phyloP scores from a whole-genome alignment of 768 basidiomycete genomes.

The Chalciporus piperatus region DNA sequence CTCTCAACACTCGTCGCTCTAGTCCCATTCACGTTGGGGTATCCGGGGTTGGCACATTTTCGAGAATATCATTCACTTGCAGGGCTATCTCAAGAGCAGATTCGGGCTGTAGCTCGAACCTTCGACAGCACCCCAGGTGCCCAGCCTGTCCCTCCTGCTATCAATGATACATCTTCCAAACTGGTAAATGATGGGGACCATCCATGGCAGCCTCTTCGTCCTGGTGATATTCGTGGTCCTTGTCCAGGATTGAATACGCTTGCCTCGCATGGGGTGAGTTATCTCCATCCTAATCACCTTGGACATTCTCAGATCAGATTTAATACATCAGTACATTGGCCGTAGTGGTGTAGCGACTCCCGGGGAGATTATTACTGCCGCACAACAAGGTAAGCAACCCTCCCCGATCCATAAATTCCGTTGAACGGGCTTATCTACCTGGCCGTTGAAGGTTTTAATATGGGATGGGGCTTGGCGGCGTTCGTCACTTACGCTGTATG shows the following conservation, averaged over 20 bases:
- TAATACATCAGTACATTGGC: conserved; percentile 14
- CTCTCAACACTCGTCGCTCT: conserved; percentile 2
- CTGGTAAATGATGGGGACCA: conserved; percentile 18
- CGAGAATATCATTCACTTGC: conserved; percentile 21
- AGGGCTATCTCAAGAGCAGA: conserved; percentile 15
- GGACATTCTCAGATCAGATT: not conserved
- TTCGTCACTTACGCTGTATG: conserved; percentile 25
- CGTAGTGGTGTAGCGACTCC: conserved; percentile 19
- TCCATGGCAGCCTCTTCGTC: conserved; percentile 10
- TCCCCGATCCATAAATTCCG: too few species aligned
- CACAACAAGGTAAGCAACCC: conserved; percentile 16
- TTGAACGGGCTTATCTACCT: not conserved
- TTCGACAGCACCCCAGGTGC: conserved; percentile 22
- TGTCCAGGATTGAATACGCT: conserved; percentile 26
- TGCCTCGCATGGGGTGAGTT: conserved; percentile 25
- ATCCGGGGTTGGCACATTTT: conserved; percentile 14
- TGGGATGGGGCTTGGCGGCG: conserved; percentile 20
- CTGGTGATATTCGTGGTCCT: conserved; percentile 26
- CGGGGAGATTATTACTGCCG: conserved; percentile 22
- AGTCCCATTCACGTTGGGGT: conserved; percentile 8
- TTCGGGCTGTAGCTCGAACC: conserved; percentile 9
- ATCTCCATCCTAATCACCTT: not conserved
- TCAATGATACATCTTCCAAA: conserved; percentile 25
- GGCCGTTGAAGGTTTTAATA: conserved; percentile 19
- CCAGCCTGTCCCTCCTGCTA: conserved; percentile 20